phyloP scores from a whole-genome alignment of 352 stramenopile genomes.

The Phytophthora chlamydospora region DNA sequence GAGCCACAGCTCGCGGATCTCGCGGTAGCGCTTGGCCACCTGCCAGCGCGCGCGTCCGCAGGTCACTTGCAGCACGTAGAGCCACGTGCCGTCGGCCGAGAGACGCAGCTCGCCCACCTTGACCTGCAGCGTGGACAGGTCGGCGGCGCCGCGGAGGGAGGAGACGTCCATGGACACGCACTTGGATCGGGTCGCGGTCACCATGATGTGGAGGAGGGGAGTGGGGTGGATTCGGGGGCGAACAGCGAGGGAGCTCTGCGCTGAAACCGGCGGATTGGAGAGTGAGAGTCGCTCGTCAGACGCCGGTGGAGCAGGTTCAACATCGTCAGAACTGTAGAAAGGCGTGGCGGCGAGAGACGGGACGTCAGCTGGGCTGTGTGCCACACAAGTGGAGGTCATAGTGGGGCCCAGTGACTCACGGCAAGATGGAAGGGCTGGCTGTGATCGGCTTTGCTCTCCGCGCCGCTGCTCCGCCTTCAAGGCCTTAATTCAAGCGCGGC shows the following conservation, averaged over 20 bases:
- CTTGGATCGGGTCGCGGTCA: slow-evolving; percentile 27
- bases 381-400: no score
- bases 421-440: no score
- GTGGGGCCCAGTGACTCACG: no score
- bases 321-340: no score
- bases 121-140: slow-evolving; percentile 64
- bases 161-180: slow-evolving; percentile 33
- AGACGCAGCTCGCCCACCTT: slow-evolving; percentile 62
- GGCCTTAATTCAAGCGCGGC: no score
- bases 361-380: no score
- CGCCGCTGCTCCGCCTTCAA: no score
- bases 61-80: slow-evolving; percentile 71
- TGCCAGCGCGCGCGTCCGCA: slow-evolving; percentile 55
- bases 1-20: slow-evolving; percentile 76
- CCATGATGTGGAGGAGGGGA: slow-evolving; percentile 16
- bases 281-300: slow-evolving; percentile 14
- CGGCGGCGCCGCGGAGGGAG: slow-evolving; percentile 15
- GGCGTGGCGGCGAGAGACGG: no score
- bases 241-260: neutral
- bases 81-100: slow-evolving; percentile 63
- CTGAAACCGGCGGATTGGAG: slow-evolving; percentile 14
- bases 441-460: no score
- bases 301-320: no score
- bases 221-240: slow-evolving; percentile 7
- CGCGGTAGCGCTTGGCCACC: slow-evolving; percentile 67